phyloP scores from a whole-genome alignment of 1,284 basidiomycete species.

The Boletus holoroseus region DNA sequence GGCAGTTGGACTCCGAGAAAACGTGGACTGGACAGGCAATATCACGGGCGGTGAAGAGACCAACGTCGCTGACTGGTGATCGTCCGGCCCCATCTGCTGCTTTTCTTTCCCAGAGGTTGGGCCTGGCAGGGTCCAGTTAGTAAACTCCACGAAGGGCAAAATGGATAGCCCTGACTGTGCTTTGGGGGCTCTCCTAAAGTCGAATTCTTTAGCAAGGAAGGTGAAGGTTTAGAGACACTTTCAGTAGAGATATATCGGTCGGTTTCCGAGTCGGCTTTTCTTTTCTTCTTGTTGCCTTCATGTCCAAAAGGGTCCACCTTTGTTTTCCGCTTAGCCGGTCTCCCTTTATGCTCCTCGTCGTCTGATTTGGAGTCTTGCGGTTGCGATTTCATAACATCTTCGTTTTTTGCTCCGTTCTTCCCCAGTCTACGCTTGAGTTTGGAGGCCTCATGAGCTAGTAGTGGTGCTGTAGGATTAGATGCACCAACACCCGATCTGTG shows the following conservation, averaged over 20 bases:
- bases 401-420: constrained; percentile 47
- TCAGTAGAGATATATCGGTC: not conserved
- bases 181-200: not conserved
- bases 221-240: not conserved
- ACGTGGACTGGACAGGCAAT: constrained; percentile 8
- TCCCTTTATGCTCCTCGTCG: constrained; percentile 53
- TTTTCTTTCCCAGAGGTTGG: constrained; percentile 5
- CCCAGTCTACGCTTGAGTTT: constrained; percentile 53
- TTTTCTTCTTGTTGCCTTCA: constrained; percentile 37
- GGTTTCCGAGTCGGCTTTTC: constrained; percentile 8
- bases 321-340: constrained; percentile 52
- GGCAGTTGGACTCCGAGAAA: constrained; percentile 2
- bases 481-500: constrained; percentile 67
- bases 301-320: constrained; percentile 52
- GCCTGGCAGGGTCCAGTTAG: constrained; percentile 11
- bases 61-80: constrained; percentile 1
- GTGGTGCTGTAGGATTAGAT: constrained; percentile 44
- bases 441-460: constrained; percentile 42
- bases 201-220: not conserved
- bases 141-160: not conserved
- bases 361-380: constrained; percentile 34
- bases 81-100: not conserved
- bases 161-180: constrained; percentile 14
- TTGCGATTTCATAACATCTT: constrained; percentile 35
- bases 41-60: constrained; percentile 3